These are phyloP conservation scores for Exophiala aquamarina DNA, from an alignment of 2,329 filamentous ascomycete genomes.

Conservation along the genomic window DNA sequence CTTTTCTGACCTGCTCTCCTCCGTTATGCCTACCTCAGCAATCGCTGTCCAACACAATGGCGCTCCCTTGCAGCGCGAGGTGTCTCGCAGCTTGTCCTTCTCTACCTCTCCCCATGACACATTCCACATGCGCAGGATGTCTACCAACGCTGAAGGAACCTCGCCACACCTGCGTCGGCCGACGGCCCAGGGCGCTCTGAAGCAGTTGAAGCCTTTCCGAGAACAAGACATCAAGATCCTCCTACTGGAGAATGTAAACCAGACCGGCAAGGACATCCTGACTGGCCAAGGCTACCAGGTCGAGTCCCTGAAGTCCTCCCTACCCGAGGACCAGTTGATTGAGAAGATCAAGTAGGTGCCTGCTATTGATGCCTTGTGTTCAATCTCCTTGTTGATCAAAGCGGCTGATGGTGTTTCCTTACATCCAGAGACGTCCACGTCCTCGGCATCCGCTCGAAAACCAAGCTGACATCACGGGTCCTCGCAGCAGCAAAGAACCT, in stretches of 20 bases:
- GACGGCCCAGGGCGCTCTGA: slow-evolving; percentile 51
- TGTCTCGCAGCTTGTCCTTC: slow-evolving; percentile 63
- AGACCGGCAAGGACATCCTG: slow-evolving; percentile 82
- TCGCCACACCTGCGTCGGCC: slow-evolving; percentile 41
- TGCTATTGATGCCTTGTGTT: slow-evolving; percentile 8
- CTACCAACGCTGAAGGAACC: slow-evolving; percentile 39
- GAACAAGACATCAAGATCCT: slow-evolving; percentile 96
- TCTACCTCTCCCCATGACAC: slow-evolving; percentile 73
- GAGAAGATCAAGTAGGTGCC: slow-evolving; percentile 82
- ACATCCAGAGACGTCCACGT: slow-evolving; percentile 80
- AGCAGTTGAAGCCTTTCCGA: slow-evolving; percentile 91
- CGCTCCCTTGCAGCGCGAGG: slow-evolving; percentile 36
- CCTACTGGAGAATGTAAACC: slow-evolving; percentile 92
- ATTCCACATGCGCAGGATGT: slow-evolving; percentile 53
- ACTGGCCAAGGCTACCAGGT: slow-evolving; percentile 91
- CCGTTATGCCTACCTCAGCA: slow-evolving; percentile 24
- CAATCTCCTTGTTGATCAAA: too few relatives aligned
- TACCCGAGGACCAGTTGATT: slow-evolving; percentile 91
- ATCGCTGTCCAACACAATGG: slow-evolving; percentile 24
- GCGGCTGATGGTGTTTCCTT: too few relatives aligned
- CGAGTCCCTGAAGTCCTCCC: slow-evolving; percentile 81
- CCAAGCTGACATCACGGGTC: slow-evolving; percentile 83
- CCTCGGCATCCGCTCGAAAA: slow-evolving; percentile 97
- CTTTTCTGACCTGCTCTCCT: too few relatives aligned
- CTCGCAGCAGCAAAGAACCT: slow-evolving; percentile 88